Conservation (phyloP, 208 protist genomes). For the Trypanosoma scelopori region DNA sequence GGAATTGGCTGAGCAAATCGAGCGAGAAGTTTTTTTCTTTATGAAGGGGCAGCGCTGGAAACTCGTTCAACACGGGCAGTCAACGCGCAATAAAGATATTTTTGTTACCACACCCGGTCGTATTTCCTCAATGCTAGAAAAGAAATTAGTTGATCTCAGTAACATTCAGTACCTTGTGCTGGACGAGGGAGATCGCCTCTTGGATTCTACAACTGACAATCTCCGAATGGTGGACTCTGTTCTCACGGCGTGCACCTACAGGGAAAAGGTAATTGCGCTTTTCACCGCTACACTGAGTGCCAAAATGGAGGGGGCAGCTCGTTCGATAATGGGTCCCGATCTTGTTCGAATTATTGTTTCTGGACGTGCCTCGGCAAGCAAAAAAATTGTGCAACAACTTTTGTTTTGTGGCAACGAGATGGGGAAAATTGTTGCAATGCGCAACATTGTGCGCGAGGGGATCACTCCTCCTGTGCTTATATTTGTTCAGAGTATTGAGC, state of each 20-base stretch:
- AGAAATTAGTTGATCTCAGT: constrained; percentile 74
- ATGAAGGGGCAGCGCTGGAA: constrained; percentile 87
- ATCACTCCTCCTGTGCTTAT: constrained; percentile 96
- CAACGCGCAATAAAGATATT: constrained; percentile 91
- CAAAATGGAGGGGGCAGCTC: constrained; percentile 88
- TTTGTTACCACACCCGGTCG: constrained; percentile 90
- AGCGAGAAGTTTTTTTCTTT: constrained; percentile 88
- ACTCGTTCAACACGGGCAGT: constrained; percentile 88
- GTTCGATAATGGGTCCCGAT: constrained; percentile 88
- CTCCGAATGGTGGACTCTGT: constrained; percentile 85
- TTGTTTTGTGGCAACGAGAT: constrained; percentile 96
- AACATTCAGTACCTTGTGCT: constrained; percentile 93
- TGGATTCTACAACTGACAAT: constrained; percentile 89
- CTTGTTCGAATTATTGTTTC: constrained; percentile 94
- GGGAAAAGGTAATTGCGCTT: constrained; percentile 80
- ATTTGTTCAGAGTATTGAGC: constrained; percentile 98
- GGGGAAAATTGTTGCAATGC: constrained; percentile 96
- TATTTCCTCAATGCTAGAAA: constrained; percentile 71
- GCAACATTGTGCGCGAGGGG: constrained; percentile 92
- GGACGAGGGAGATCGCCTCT: constrained; percentile 98
- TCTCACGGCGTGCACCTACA: constrained; percentile 74
- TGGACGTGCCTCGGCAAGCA: constrained; percentile 71
- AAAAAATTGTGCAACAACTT: constrained; percentile 88
- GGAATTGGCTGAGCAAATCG: constrained; percentile 96
- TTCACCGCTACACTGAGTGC: constrained; percentile 96